These are phyloP conservation scores for Chalciporus sp. DNA, from an alignment of 1,284 basidiomycete species.

Conservation along the genomic window DNA sequence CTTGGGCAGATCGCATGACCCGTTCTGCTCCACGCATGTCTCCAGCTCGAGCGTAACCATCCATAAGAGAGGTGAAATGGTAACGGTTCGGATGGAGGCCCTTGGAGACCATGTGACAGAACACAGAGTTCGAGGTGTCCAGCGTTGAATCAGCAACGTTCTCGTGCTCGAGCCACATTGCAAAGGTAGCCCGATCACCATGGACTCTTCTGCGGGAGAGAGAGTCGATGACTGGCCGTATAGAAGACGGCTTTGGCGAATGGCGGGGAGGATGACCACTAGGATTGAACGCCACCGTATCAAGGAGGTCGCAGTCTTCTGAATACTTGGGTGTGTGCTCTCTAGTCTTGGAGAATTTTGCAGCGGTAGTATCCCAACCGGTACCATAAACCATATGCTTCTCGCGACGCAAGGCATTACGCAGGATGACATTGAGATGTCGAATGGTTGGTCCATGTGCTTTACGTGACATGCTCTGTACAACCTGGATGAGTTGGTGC, in stretches of 20 bases:
- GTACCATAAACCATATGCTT: constrained; percentile 44
- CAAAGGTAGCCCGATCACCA: constrained; percentile 57
- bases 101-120: constrained; percentile 57
- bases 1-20: constrained; percentile 51
- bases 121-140: constrained; percentile 51
- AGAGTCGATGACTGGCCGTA: constrained; percentile 48
- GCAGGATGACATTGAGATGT: constrained; percentile 54
- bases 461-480: constrained; percentile 45
- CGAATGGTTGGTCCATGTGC: constrained; percentile 45
- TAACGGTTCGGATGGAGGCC: constrained; percentile 69
- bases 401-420: constrained; percentile 49
- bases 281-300: constrained; percentile 46
- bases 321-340: constrained; percentile 13
- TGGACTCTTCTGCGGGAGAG: constrained; percentile 49
- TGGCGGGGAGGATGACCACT: constrained; percentile 45
- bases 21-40: constrained; percentile 54
- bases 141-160: constrained; percentile 53
- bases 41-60: constrained; percentile 58
- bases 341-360: constrained; percentile 40
- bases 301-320: constrained; percentile 28
- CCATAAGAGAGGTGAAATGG: constrained; percentile 71
- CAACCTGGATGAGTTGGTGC: constrained; percentile 45
- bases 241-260: constrained; percentile 37
- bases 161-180: constrained; percentile 64
- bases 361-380: constrained; percentile 53